These are phyloP conservation scores for Tricholoma sp. DNA, from an alignment of 768 basidiomycete species.

Conservation along the genomic window DNA sequence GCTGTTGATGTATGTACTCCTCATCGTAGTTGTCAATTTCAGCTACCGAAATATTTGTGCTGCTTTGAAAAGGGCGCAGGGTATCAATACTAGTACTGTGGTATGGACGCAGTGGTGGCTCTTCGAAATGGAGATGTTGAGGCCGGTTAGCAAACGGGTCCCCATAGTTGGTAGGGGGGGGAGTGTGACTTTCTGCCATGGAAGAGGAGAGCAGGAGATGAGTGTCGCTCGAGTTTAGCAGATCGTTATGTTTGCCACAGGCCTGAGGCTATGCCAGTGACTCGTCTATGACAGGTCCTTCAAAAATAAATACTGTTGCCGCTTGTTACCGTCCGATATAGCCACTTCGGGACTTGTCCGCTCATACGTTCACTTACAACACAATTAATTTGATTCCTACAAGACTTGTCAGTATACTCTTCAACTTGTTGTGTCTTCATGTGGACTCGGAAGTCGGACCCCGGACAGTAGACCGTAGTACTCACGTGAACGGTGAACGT, in stretches of 20 bases:
- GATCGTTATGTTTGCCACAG: slow-evolving; percentile 19
- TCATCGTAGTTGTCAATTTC: slow-evolving; percentile 44
- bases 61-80: slow-evolving; percentile 53
- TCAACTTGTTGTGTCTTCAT: no score
- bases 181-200: slow-evolving; percentile 37
- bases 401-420: no score
- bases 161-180: slow-evolving; percentile 33
- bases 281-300: slow-evolving; percentile 11
- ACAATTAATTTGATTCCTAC: no score
- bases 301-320: neutral
- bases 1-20: slow-evolving; percentile 72
- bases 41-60: slow-evolving; percentile 48
- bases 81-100: slow-evolving; percentile 29
- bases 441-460: no score
- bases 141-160: slow-evolving; percentile 76
- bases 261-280: no score
- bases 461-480: no score
- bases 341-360: neutral
- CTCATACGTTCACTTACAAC: neutral
- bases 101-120: slow-evolving; percentile 45
- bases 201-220: slow-evolving; percentile 11
- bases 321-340: neutral
- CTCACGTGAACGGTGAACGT: no score
- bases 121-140: slow-evolving; percentile 56
- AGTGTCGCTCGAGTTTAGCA: slow-evolving; percentile 12